Evolutionary conservation across 768 basidiomycete genomes (phyloP), one percentile per base, ranked within the genome.

Genomic region (Panus rudis): DNA sequence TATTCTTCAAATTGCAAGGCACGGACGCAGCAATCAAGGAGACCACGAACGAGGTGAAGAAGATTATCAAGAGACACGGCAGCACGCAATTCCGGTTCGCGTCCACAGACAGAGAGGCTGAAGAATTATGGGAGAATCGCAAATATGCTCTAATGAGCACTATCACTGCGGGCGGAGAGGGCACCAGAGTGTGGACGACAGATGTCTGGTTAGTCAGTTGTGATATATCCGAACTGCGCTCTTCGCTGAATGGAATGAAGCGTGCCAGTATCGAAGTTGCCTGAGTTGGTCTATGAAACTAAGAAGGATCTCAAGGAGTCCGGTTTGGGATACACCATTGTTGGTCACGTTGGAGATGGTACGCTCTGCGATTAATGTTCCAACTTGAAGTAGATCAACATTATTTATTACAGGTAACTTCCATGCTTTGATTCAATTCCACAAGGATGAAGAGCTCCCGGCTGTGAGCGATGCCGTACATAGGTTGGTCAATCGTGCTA

Each of bases 1-100:
- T 97, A 8, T 89, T 94, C 65, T 89, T 97, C 72, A 92, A 94
- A 59, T 73, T 94, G 34, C 88, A 92, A 59, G 90, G 91, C 2
- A 78, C 86, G 25, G 65, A 73, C 0, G 61, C 70, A 10, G 71
- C 75, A 4, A 75, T 85, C 24, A 57, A 75, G 3, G 71, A 73
- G 30, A 73, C 85, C 0, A 75, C 84, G 1, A 67, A 73, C 33
- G 60, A 68, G 16, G 73, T 89, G 21, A 69, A 80, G 52, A 52
- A 61, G 10, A 76, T 93, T 20, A 77, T 81, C 22, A 69, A 75
- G 52, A 76, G 69, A 51, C 80, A 92, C 49, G 79, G 79, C 2
- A 80, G 88, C 44, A 68, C 61, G n/a, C 69, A 70, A 25, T 87
- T 92, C 48, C 67, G 79, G 50, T 84, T 92, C 56, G 87, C 89